A percentile compares a stretch with the other conserved stretches of the same genome.
Conservation (phyloP, 2,329 filamentous ascomycete species). For the Pestalotiopsis sp. region DNA sequence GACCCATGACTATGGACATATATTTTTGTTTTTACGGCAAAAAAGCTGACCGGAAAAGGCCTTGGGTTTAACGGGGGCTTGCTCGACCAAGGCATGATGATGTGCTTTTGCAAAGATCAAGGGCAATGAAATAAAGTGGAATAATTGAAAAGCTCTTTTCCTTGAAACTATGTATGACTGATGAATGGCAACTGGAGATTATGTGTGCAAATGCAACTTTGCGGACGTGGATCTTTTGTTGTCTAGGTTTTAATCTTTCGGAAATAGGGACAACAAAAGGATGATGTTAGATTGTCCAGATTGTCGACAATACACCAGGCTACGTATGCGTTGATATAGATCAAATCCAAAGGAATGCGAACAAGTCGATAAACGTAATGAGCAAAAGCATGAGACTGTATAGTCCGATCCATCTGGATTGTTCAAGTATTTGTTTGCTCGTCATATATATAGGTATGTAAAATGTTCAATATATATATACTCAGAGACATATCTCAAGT, state of each 20-base stretch:
- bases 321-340: too few relatives aligned
- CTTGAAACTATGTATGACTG: neutral
- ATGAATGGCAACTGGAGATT: neutral
- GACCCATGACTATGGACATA: slow-evolving; percentile 3
- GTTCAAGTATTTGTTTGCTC: neutral
- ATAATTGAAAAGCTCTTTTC: neutral
- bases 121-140: slow-evolving; percentile 9
- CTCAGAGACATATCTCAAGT: neutral
- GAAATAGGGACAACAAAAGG: too few relatives aligned
- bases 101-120: neutral
- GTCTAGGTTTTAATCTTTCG: too few relatives aligned
- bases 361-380: too few relatives aligned
- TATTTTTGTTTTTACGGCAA: neutral
- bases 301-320: too few relatives aligned
- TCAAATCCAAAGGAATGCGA: too few relatives aligned
- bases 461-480: neutral
- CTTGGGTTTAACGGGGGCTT: neutral
- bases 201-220: neutral
- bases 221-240: too few relatives aligned
- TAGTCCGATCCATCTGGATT: neutral
- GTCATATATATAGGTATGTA: neutral
- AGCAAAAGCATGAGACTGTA: too few relatives aligned
- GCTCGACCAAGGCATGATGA: slow-evolving; percentile 5
- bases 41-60: slow-evolving; percentile 6
- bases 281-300: too few relatives aligned